These are phyloP conservation scores for Pseudogymnoascus sp. DNA, from an alignment of 2,329 filamentous ascomycete genomes.

Conservation along the genomic window DNA sequence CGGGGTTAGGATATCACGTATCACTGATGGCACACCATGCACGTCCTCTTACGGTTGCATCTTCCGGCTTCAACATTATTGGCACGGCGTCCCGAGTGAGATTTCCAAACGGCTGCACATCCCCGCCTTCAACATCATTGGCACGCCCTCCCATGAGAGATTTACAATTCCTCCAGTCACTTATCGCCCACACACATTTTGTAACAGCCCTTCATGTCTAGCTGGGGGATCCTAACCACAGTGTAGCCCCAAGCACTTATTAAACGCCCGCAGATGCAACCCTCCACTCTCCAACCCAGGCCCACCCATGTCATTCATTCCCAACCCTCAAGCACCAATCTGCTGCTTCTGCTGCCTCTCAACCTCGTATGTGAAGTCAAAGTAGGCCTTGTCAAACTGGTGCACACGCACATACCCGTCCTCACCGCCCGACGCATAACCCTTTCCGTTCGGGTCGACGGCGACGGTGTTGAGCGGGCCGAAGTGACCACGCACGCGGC, in stretches of 20 bases:
- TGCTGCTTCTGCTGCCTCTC: conserved; percentile 61
- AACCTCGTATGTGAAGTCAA: conserved; percentile 97
- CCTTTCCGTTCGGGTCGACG: conserved; percentile 80
- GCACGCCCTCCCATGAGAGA: background rate
- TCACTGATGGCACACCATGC: background rate
- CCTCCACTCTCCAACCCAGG: conserved; percentile 10
- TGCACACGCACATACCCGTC: conserved; percentile 98
- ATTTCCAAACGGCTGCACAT: background rate
- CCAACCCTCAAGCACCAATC: conserved; percentile 18
- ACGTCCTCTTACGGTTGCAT: background rate
- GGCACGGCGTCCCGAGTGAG: background rate
- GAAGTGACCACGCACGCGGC: conserved; percentile 93
- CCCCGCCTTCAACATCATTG: background rate
- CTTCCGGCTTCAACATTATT: background rate
- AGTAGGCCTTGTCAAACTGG: conserved; percentile 98
- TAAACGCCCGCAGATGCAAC: conserved; percentile 26
- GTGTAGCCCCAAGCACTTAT: conserved; percentile 8
- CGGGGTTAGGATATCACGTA: background rate
- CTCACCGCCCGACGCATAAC: conserved; percentile 93
- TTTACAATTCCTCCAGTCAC: background rate
- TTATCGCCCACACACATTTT: background rate
- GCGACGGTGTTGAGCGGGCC: conserved; percentile 95
- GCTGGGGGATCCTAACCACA: conserved; percentile 3
- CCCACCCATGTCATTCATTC: background rate
- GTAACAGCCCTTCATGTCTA: conserved; percentile 5